phyloP scores from a whole-genome alignment of 2,329 filamentous ascomycete species.

The Pseudogymnoascus sp. region DNA sequence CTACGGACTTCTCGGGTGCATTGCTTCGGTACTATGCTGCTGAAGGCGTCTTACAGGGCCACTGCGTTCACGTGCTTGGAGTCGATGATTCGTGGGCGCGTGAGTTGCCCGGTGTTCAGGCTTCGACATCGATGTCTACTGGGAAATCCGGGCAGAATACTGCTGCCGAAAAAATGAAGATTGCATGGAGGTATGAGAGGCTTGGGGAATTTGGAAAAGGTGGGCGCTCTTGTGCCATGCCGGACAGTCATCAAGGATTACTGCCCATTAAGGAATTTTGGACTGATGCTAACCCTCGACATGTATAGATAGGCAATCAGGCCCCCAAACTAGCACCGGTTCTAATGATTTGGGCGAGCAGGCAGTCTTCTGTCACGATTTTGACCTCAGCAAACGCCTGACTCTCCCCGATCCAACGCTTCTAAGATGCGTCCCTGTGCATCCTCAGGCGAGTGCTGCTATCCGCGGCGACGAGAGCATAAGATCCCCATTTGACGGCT shows the following conservation, averaged over 20 bases:
- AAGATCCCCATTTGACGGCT: conserved; percentile 53
- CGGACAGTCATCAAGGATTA: conserved; percentile 11
- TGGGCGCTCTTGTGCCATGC: conserved; percentile 25
- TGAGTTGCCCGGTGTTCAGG: conserved; percentile 69
- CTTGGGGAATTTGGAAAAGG: conserved; percentile 61
- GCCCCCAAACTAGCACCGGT: conserved; percentile 13
- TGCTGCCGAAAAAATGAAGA: conserved; percentile 73
- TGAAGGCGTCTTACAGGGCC: conserved; percentile 85
- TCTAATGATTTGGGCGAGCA: conserved; percentile 4
- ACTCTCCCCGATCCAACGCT: conserved; percentile 45
- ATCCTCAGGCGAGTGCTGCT: conserved; percentile 17
- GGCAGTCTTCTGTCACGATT: conserved; percentile 59
- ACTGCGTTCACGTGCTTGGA: conserved; percentile 79
- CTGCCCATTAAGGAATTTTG: conserved; percentile 12
- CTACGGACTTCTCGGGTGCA: conserved; percentile 84
- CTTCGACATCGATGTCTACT: conserved; percentile 26
- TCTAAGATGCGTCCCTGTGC: conserved; percentile 44
- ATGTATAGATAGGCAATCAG: conserved; percentile 20
- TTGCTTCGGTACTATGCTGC: conserved; percentile 84
- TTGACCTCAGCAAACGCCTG: conserved; percentile 63
- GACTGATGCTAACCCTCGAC: conserved; percentile 15
- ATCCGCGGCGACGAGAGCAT: conserved; percentile 25
- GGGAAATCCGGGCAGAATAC: conserved; percentile 31
- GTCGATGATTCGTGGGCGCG: conserved; percentile 72
- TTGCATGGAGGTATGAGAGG: conserved; percentile 93